Evolutionary conservation across 495 filamentous ascomycete species (phyloP), one percentile per base, ranked within the genome.

Genomic region (Penicillium nucicola): DNA sequence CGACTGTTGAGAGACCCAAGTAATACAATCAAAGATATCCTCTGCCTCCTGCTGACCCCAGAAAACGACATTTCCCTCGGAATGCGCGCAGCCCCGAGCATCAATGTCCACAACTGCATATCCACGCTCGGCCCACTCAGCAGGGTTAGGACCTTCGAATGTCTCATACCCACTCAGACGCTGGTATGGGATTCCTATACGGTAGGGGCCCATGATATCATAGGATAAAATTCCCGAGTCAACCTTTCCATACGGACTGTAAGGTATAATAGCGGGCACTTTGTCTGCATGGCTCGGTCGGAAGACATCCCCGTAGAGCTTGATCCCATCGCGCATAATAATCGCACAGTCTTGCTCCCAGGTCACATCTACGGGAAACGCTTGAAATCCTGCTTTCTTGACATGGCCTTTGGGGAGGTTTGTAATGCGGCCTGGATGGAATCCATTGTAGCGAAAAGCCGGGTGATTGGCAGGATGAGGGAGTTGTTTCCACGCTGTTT

Each of bases 101-200:
- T 76, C 72, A 0, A 64, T 56, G 32, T 72, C 59, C 8, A 78
- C 62, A 41, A 76, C 46, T 0, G 68, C 71, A 51, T 76, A 76
- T 0, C 73, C 75, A n/a, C 67, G 33, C 1, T 43, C 33, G 10
- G 51, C 58, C 69, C 72, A 78, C 15, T 66, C 67, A 0, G 64
- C 69, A 0, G 72, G 72, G 47, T 76, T 66, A 6, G 67, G 66
- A 1, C 60, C 71, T 45, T 78, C 75, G 55, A 75, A 78, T 8
- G 53, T 68, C 41, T 70, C 66, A 34, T 53, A 60, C 22, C 57
- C 61, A 44, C 33, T 47, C 9, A 56, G 40, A 5, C 17, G n/a
- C 2, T 52, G 28, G 13, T 43, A 48, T 13, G 55, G 57, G 4
- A 67, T 43, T 4, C 60, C 59, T 4, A 57, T 42, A 3, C 52